Evolutionary conservation across 2,329 filamentous ascomycete species (phyloP), one percentile per base, ranked within the genome.

Genomic region (Penicillium sp.): DNA sequence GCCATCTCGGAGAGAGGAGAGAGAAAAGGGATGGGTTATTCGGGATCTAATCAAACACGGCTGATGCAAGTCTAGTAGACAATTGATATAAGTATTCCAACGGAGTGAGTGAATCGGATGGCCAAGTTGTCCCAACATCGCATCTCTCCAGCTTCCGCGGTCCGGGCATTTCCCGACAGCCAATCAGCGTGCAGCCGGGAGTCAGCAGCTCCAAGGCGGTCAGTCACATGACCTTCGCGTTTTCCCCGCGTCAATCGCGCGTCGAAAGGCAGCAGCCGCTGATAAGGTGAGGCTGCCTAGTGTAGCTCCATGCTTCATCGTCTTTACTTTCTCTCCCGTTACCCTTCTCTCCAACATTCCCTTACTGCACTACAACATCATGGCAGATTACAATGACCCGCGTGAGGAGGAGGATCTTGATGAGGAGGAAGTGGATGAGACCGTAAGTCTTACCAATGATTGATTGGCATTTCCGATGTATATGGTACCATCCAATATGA

Each of bases 401-500:
- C 70, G 68, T 31, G 75, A 77, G 13, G 75, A 78, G 31, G 71
- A 77, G 13, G 60, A 63, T 23, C 62, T 70, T 11, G 77, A 79
- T 45, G 77, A 79, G 29, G 77, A 79, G 40, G 77, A 79, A 54
- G 58, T 79, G 29, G 77, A 79, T 51, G 75, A 79, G 46, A 74
- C 71, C 13, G 76, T 78, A 68, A 54, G 64, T 56, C 18, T 7
- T n/a, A 21, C 34, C 16, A 40, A n/a, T 7, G 14, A 43, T 51
- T 3, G 11, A 39, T 39, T 28, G 14, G 16, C 24, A 10, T 18
- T 7, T 51, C 13, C 21, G 14, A 18, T 23, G 21, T 26, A 37
- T 21, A 14, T n/a, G 16, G 29, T 28, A 10, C n/a, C n/a, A 28
- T 28, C 24, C 10, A 10, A 26, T 40, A n/a, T 13, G 26, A 24